phyloP scores from a whole-genome alignment of 1,139 yeast species.

The Lodderomyces metapsilosis region DNA sequence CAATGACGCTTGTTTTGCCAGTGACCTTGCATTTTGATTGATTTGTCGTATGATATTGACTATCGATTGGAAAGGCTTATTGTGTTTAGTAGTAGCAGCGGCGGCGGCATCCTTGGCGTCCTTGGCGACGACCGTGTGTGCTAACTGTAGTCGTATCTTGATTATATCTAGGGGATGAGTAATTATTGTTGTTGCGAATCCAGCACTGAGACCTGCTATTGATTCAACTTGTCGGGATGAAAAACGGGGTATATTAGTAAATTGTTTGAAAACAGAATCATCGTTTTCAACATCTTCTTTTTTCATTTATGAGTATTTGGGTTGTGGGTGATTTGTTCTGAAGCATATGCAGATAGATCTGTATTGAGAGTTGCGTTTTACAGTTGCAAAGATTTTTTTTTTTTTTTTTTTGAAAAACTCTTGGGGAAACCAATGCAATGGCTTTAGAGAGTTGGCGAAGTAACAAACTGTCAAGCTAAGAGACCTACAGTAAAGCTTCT shows the following conservation, averaged over 20 bases:
- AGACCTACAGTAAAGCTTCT: no score
- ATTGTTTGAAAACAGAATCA: no score
- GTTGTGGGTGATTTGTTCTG: neutral
- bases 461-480: no score
- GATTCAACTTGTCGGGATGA: conserved; percentile 39
- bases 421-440: no score
- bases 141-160: conserved; percentile 72
- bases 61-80: conserved; percentile 14
- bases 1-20: neutral
- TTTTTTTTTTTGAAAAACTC: no score
- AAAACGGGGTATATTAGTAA: neutral
- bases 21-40: conserved; percentile 14
- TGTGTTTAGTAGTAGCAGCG: neutral
- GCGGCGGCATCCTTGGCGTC: no score
- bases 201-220: conserved; percentile 80
- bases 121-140: neutral
- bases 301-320: neutral
- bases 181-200: conserved; percentile 71
- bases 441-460: no score
- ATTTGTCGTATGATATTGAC: conserved; percentile 21
- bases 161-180: conserved; percentile 89
- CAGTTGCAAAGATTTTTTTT: neutral
- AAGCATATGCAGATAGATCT: neutral
- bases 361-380: no score
- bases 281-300: neutral